phyloP scores from a whole-genome alignment of 176 grass and related monocot genomes.

The Aegilops tauschii region DNA sequence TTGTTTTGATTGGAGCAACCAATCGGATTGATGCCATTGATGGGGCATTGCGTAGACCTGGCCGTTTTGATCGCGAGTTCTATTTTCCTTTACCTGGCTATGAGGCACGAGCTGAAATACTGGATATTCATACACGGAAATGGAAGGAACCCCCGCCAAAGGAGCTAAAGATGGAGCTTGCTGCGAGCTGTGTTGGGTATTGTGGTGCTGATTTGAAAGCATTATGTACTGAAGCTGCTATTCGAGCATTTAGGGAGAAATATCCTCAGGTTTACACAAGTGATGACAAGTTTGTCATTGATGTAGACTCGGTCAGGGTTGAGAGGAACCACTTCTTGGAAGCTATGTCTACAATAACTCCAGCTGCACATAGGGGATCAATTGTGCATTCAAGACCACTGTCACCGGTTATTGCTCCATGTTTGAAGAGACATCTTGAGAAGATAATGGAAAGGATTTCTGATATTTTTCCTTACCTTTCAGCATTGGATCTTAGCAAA shows the following conservation, averaged over 20 bases:
- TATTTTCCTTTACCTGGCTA: slow-evolving; percentile 95
- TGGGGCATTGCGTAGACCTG: slow-evolving; percentile 95
- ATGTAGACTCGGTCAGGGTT: slow-evolving; percentile 81
- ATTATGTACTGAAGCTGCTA: slow-evolving; percentile 96
- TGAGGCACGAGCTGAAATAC: slow-evolving; percentile 86
- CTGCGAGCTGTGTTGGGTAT: slow-evolving; percentile 96
- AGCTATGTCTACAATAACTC: slow-evolving; percentile 98
- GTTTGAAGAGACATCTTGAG: slow-evolving; percentile 79
- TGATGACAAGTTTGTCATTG: slow-evolving; percentile 99
- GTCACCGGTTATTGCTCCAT: slow-evolving; percentile 73
- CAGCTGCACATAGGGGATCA: slow-evolving; percentile 86
- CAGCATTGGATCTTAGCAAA: slow-evolving; percentile 62
- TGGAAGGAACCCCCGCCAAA: slow-evolving; percentile 89
- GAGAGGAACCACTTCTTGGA: slow-evolving; percentile 96
- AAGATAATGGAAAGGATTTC: slow-evolving; percentile 81
- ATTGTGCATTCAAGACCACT: slow-evolving; percentile 92
- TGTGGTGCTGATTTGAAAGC: slow-evolving; percentile 99
- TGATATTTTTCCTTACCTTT: slow-evolving; percentile 84
- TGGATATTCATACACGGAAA: slow-evolving; percentile 97
- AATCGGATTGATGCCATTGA: slow-evolving; percentile 99
- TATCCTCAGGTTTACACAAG: slow-evolving; percentile 99
- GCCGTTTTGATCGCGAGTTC: slow-evolving; percentile 98
- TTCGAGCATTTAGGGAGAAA: slow-evolving; percentile 93
- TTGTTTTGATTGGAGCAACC: slow-evolving; percentile 99
- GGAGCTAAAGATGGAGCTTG: slow-evolving; percentile 89